Evolutionary conservation across 2,329 filamentous ascomycete genomes (phyloP).

Genomic region (Claviceps sp.): DNA sequence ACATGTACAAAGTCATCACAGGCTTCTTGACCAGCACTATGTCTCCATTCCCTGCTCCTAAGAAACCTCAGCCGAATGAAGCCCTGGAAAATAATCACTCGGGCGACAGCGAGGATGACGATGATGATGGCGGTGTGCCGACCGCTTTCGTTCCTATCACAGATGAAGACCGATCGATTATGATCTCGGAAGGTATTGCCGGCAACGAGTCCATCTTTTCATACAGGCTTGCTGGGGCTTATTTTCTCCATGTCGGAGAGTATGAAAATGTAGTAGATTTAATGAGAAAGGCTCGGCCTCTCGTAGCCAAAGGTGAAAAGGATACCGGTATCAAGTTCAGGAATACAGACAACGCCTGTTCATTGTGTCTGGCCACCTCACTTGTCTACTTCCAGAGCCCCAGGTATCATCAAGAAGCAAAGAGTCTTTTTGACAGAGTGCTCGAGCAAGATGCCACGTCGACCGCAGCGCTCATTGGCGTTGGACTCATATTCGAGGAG

Average conservation of each 20-base stretch:
- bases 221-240: slow-evolving; percentile 70
- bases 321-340: slow-evolving; percentile 57
- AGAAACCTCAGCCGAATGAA: slow-evolving; percentile 11
- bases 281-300: slow-evolving; percentile 58
- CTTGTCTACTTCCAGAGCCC: slow-evolving; percentile 84
- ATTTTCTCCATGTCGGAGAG: slow-evolving; percentile 75
- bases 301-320: slow-evolving; percentile 44
- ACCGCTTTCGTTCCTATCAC: slow-evolving; percentile 46
- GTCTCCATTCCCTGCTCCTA: slow-evolving; percentile 57
- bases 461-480: slow-evolving; percentile 71
- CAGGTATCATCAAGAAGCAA: slow-evolving; percentile 78
- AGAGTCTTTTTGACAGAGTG: slow-evolving; percentile 70
- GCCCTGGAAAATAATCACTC: slow-evolving; percentile 23
- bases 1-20: slow-evolving; percentile 67
- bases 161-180: slow-evolving; percentile 64
- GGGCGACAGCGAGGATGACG: slow-evolving; percentile 45
- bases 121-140: slow-evolving; percentile 41
- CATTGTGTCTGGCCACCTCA: slow-evolving; percentile 69
- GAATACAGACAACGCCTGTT: slow-evolving; percentile 61
- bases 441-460: slow-evolving; percentile 62
- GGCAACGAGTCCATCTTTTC: slow-evolving; percentile 62
- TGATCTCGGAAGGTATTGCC: slow-evolving; percentile 65
- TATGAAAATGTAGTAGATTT: slow-evolving; percentile 69
- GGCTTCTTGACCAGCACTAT: slow-evolving; percentile 73
- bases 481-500: slow-evolving; percentile 85